Conservation (phyloP, 2,329 filamentous ascomycete genomes). For the Neurospora crassa region DNA sequence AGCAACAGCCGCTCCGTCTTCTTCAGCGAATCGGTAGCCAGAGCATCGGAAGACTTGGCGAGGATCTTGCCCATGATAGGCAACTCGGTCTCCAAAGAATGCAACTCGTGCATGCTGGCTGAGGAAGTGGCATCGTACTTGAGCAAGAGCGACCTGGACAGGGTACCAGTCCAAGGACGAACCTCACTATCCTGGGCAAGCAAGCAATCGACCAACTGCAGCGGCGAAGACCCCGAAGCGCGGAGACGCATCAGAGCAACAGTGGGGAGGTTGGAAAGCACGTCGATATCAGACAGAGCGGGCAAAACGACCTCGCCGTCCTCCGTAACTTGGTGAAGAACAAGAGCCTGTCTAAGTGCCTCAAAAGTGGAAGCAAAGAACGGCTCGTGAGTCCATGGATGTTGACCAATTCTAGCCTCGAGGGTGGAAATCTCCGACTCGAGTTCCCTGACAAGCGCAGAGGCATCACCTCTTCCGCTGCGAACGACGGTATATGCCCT, state of each 20-base stretch:
- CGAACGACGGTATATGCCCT: conserved; percentile 48
- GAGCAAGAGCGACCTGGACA: conserved; percentile 44
- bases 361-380: conserved; percentile 49
- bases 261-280: conserved; percentile 39
- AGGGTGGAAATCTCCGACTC: conserved; percentile 41
- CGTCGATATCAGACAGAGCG: conserved; percentile 30
- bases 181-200: conserved; percentile 24
- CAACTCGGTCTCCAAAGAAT: conserved; percentile 55
- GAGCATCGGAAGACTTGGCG: conserved; percentile 35
- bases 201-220: conserved; percentile 41
- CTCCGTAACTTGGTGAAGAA: conserved; percentile 28
- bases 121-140: conserved; percentile 42
- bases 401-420: conserved; percentile 34
- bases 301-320: conserved; percentile 10
- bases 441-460: conserved; percentile 40
- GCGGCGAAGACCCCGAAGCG: conserved; percentile 27
- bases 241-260: conserved; percentile 33
- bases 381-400: conserved; percentile 32
- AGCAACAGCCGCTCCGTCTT: conserved; percentile 40
- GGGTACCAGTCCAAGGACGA: conserved; percentile 35
- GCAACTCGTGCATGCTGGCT: conserved; percentile 50
- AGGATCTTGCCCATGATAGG: conserved; percentile 50
- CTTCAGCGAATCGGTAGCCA: conserved; percentile 39
- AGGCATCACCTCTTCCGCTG: conserved; percentile 30
- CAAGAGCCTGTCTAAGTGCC: conserved; percentile 40